Evolutionary conservation across 169 alveolate genomes (phyloP).

Genomic region (Prorocentrum cordatum): DNA sequence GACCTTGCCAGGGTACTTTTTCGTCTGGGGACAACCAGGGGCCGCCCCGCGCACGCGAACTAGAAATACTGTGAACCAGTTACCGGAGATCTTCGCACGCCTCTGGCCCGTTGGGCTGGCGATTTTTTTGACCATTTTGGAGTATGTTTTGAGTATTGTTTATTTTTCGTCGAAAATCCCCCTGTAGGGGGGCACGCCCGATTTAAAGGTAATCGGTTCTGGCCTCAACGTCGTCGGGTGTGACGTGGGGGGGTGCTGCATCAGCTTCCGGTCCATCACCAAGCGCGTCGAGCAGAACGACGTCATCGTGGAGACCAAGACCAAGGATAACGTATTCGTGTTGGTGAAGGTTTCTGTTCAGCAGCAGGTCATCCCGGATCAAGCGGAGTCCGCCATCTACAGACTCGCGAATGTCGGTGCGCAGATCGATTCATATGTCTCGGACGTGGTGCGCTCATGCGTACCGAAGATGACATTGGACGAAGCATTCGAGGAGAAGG

Average conservation of each 20-base stretch:
- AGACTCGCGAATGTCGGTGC: not conserved
- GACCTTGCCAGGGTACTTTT: too few species aligned
- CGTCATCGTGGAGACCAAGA: conserved; percentile 20
- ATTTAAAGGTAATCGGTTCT: too few species aligned
- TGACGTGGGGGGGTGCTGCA: conserved; percentile 30
- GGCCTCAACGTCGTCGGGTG: too few species aligned
- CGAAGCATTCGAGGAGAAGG: conserved; percentile 13
- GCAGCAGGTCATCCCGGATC: not conserved
- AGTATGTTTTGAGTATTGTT: too few species aligned
- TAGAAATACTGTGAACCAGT: too few species aligned
- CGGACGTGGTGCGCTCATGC: conserved; percentile 9
- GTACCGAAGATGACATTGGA: not conserved
- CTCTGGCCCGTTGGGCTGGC: too few species aligned
- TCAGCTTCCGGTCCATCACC: conserved; percentile 53
- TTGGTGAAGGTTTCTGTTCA: not conserved
- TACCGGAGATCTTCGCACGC: too few species aligned
- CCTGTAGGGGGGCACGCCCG: too few species aligned
- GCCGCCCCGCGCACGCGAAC: too few species aligned
- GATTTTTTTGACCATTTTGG: too few species aligned
- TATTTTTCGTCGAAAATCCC: too few species aligned
- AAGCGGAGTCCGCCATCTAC: not conserved
- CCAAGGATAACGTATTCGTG: conserved; percentile 10
- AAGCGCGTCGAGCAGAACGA: conserved; percentile 15
- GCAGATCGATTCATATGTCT: conserved; percentile 4
- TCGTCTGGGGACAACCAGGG: too few species aligned